Conservation (phyloP, 1,139 yeast genomes). For the Taphrina sp. region DNA sequence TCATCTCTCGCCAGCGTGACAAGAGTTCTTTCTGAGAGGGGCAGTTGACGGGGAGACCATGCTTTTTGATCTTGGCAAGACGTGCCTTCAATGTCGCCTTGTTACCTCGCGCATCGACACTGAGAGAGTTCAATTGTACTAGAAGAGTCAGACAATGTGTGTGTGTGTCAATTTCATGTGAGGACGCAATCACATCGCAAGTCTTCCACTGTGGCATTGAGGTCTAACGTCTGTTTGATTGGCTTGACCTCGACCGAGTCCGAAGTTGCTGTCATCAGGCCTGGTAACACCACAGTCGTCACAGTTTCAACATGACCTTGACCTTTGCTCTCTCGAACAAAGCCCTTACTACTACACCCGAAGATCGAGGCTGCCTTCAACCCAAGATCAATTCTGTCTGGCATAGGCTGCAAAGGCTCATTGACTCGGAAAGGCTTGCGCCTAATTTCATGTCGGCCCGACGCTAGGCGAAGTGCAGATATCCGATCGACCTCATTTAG, state of each 20-base stretch:
- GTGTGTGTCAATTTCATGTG: neutral
- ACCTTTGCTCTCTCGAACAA: no score
- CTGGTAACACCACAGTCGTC: neutral
- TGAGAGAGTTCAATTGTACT: conserved; percentile 15
- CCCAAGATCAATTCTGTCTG: neutral
- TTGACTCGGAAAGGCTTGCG: neutral
- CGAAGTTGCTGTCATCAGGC: neutral
- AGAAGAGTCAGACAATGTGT: neutral
- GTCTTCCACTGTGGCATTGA: neutral
- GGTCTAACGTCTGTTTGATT: neutral
- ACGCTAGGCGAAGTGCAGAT: no score
- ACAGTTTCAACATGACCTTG: neutral
- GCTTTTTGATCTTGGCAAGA: neutral
- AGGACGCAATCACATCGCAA: neutral
- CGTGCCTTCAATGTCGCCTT: conserved; percentile 13
- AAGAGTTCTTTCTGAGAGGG: neutral
- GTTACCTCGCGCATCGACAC: conserved; percentile 14
- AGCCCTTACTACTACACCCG: neutral
- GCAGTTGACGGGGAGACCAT: conserved; percentile 5
- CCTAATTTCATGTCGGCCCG: conserved; percentile 11
- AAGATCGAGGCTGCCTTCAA: neutral
- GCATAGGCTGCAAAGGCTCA: neutral
- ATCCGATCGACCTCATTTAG: no score
- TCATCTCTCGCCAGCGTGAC: conserved; percentile 8
- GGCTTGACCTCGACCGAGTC: neutral